A percentile compares a stretch with the other conserved stretches of the same genome.
Evolutionary conservation across 345 rosid species (phyloP).

Genomic region (Eucalyptus regnans): DNA sequence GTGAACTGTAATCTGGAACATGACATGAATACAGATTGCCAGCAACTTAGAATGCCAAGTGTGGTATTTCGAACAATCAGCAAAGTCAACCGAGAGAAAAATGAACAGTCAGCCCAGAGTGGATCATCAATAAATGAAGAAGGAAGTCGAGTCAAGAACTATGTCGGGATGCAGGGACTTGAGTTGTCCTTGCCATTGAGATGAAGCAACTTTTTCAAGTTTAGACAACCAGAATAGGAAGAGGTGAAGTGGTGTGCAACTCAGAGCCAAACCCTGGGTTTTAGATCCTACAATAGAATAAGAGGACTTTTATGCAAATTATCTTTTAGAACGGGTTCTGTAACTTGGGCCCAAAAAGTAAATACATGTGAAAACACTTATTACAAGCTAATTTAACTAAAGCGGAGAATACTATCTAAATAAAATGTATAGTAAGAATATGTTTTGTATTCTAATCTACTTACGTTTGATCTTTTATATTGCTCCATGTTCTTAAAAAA

Average conservation of each 20-base stretch:
- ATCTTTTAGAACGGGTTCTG: not conserved
- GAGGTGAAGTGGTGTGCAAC: not conserved
- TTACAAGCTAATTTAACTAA: not conserved
- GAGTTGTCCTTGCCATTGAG: not conserved
- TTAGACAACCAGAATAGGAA: not conserved
- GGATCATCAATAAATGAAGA: not conserved
- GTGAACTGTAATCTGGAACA: not conserved
- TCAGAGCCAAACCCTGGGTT: not conserved
- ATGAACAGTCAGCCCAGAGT: not conserved
- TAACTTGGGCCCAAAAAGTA: not conserved
- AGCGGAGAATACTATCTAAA: not conserved
- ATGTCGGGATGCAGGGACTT: not conserved
- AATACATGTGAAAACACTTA: not conserved
- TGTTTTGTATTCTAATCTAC: not conserved
- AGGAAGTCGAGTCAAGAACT: not conserved
- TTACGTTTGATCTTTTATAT: not conserved
- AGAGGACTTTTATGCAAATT: not conserved
- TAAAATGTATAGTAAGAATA: not conserved
- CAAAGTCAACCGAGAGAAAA: not conserved
- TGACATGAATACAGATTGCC: not conserved
- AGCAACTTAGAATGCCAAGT: not conserved
- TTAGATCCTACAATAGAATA: not conserved
- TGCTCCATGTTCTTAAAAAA: not conserved
- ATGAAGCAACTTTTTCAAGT: not conserved
- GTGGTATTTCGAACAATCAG: not conserved